Conservation (phyloP, 352 stramenopile species). For the Phytophthora pini region DNA sequence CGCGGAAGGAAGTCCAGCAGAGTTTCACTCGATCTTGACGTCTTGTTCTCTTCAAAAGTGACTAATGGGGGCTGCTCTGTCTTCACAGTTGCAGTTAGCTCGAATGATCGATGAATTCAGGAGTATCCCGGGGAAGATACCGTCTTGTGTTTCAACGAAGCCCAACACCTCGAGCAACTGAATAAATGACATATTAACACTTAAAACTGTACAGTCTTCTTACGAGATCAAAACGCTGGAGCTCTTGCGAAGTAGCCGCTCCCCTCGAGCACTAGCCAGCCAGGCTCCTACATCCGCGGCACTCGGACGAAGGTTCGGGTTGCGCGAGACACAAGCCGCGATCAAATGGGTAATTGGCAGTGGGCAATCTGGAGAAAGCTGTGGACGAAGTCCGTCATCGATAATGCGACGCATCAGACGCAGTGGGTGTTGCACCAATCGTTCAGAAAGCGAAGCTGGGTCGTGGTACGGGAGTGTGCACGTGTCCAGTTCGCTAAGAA, state of each 20-base stretch:
- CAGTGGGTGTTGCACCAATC: constrained; percentile 59
- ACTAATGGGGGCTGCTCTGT: not conserved
- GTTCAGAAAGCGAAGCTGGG: constrained; percentile 41
- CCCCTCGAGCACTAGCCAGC: constrained; percentile 42
- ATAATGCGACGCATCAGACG: constrained; percentile 67
- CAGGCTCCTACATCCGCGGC: constrained; percentile 55
- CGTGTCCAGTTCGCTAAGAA: constrained; percentile 79
- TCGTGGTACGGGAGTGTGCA: constrained; percentile 76
- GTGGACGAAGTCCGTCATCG: constrained; percentile 61
- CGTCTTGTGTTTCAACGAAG: too few relatives aligned
- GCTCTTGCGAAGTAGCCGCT: constrained; percentile 46
- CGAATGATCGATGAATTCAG: not conserved
- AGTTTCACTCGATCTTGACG: not conserved
- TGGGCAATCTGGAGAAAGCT: constrained; percentile 60
- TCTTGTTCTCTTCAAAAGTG: not conserved
- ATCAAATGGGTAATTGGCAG: constrained; percentile 67
- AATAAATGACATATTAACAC: constrained; percentile 14
- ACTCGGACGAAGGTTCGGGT: constrained; percentile 56
- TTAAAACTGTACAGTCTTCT: constrained; percentile 5
- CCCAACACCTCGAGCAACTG: not conserved
- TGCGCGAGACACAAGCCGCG: constrained; percentile 55
- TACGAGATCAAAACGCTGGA: constrained; percentile 36
- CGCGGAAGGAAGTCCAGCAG: not conserved
- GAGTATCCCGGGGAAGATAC: too few relatives aligned
- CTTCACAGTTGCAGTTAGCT: not conserved